Base-by-base conservation (phyloP, 2,329 filamentous ascomycete species). In the Fusarium continuum region DNA sequence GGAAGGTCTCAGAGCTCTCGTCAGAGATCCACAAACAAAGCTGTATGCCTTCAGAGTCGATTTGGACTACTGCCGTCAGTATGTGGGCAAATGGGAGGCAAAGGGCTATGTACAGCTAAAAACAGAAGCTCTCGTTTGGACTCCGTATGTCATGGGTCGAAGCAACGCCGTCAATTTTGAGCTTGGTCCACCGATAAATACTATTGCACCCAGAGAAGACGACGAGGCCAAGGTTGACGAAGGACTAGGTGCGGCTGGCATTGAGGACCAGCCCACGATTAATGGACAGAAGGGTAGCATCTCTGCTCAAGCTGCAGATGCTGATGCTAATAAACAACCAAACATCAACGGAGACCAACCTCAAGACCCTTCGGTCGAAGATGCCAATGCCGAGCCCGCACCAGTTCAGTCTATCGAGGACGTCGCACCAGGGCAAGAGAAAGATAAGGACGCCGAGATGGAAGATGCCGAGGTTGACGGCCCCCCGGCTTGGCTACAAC, bases 121-220 rank as follows among this genome's bases (percentile, higher is more conserved):
- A 65, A 87, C 91, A 0, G 87, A 90, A 38, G 88, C 88, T 16
- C 83, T 99, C 22, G 90, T 93, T 10, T 99, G 95, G 95, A 97
- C 93, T 13, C 95, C 95, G 0, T 99, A 97, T 74, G 88, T 98
- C 35, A 98, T 97, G 93, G 94, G 95, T 22, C 88, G 92, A 61
- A 90, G 86, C 74, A 93, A 91, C 67, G 87, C 90, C 29, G 90
- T 89, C 5, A 91, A 92, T 70, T 94, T 95, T 69, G 92, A 96
- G 72, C 85, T 93, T 44, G 91, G 89, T 6, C 91, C 91, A 6
- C 85, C 89, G 7, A 80, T 98, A 52, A 93, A 92, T 64, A 91
- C 94, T 2, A 91, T 98, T 49, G 94, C 94, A 11, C 92, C 90
- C 6, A 87, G 94, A 29, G 93, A 96, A 60, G 93, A 92, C 19